These are phyloP conservation scores for Nitzschia putrida DNA, from an alignment of 108 stramenopile species.

Conservation along the genomic window DNA sequence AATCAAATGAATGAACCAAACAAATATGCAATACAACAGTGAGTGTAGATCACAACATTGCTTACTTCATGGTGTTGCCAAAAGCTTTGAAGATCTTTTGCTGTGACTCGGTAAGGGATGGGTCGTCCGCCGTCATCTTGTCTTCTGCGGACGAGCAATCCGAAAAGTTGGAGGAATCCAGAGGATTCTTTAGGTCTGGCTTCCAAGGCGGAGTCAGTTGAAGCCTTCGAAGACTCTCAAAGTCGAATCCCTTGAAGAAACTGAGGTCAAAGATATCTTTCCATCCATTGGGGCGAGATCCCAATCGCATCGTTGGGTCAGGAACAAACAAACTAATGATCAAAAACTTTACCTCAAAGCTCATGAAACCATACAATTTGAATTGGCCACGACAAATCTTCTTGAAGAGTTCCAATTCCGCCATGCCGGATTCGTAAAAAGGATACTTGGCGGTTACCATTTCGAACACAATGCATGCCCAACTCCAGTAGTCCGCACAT, in stretches of 20 bases:
- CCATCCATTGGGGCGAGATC: constrained; percentile 57
- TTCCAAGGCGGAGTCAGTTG: constrained; percentile 77
- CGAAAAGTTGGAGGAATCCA: constrained; percentile 22
- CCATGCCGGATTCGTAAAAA: constrained; percentile 87
- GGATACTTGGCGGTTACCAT: constrained; percentile 94
- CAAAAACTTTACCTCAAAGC: constrained; percentile 40
- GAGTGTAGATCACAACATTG: no score
- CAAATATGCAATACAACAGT: no score
- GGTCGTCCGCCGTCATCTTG: constrained; percentile 15
- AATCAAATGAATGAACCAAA: no score
- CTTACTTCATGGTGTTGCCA: constrained; percentile 10
- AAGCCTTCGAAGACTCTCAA: constrained; percentile 48
- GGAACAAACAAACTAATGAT: constrained; percentile 52
- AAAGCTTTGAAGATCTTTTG: constrained; percentile 35
- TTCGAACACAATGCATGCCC: constrained; percentile 87
- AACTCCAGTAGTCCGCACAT: constrained; percentile 87
- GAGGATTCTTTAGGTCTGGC: constrained; percentile 58
- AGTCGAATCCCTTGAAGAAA: constrained; percentile 53
- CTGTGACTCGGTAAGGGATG: constrained; percentile 22
- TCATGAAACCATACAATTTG: constrained; percentile 23
- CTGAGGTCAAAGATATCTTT: constrained; percentile 50
- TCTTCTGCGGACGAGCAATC: constrained; percentile 29
- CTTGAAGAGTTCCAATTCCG: constrained; percentile 90
- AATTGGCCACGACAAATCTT: constrained; percentile 70
- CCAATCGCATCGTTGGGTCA: constrained; percentile 63